Percentiles rank a stretch among this genome's conserved stretches.
Conservation (phyloP, 306 rosid genomes). For the Corylus avellana region DNA sequence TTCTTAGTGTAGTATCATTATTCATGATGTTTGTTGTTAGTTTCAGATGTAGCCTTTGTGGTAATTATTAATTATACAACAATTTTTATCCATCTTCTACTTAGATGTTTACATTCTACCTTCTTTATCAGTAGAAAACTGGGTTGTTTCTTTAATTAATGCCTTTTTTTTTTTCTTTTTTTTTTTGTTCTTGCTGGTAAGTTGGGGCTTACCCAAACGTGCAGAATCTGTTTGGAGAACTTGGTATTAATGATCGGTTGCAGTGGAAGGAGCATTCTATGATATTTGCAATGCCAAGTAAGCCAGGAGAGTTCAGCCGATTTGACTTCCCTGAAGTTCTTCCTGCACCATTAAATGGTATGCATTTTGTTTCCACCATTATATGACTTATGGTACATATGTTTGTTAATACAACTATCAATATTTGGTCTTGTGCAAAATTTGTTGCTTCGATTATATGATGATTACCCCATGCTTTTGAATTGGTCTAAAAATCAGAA, state of each 20-base stretch:
- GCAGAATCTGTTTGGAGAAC: slow-evolving; percentile 93
- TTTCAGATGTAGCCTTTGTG: neutral
- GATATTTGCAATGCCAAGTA: slow-evolving; percentile 97
- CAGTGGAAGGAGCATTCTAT: slow-evolving; percentile 99
- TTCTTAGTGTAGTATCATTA: neutral
- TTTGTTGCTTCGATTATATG: neutral
- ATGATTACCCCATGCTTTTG: neutral
- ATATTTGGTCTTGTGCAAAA: slow-evolving; percentile 14
- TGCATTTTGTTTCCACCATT: slow-evolving; percentile 27
- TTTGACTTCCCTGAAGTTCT: slow-evolving; percentile 85
- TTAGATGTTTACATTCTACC: neutral
- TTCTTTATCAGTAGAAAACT: neutral
- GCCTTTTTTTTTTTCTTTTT: slow-evolving; percentile 15
- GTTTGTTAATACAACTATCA: slow-evolving; percentile 21
- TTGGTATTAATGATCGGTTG: slow-evolving; percentile 88
- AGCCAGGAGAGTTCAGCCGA: slow-evolving; percentile 96
- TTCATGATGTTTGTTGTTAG: neutral
- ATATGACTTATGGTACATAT: slow-evolving; percentile 1
- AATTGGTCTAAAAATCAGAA: neutral
- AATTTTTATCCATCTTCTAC: neutral
- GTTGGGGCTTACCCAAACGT: slow-evolving; percentile 98
- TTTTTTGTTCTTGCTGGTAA: slow-evolving; percentile 33
- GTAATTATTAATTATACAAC: neutral
- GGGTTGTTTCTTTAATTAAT: slow-evolving; percentile 16
- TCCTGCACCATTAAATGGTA: slow-evolving; percentile 93